Base-by-base conservation (phyloP, 139 green algal species). In the Chlamydomonas sp. region DNA sequence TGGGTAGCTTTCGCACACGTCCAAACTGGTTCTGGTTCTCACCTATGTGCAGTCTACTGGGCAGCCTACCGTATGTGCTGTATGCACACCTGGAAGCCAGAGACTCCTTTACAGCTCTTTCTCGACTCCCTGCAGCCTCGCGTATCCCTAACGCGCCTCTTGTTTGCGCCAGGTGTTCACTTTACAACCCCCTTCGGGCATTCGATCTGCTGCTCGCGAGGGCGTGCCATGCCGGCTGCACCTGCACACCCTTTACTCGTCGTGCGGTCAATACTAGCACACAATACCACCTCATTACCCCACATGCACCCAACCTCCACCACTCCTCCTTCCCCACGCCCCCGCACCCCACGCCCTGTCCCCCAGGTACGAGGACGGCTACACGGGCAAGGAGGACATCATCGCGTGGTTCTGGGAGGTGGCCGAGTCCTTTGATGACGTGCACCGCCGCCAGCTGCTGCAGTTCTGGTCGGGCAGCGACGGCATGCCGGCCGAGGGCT, bases 391-490 rank as follows among this genome's bases (percentile, higher is more conserved):
- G 89, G 93, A 95, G 93, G 84, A 90, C 6, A 81, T 92, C 80
- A 93, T 95, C 77, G 64, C 63, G 7, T 95, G 93, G 93, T 94
- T 95, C 90, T 95, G 93, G 93, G 88, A 93, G 20, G 93, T 92
- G 71, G 85, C 91, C 9, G 93, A 95, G 63, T 87, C 78, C 17
- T 85, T 95, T 57, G 90, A 93, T 63, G 93, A 95, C 84, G 76
- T 79, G 63, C 89, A 94, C 69, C 87, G 93, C 60, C 86, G 93
- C 20, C 86, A 90, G 69, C 93, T 95, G 85, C 89, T 95, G 90
- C 93, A 95, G 91, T 95, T 95, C 79, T 95, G 93, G 93, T 90
- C 80, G 12, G 93, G 93, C 85, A 89, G 71, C 57, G 93, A 95
- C 67, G 93, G 93, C 89, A 93, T 93, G 93, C 93, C 93, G 15